Percentiles rank a stretch among this genome's conserved stretches.
These are phyloP conservation scores for Tetrahymena borealis DNA, from an alignment of 73 alveolate genomes.

Conservation along the genomic window DNA sequence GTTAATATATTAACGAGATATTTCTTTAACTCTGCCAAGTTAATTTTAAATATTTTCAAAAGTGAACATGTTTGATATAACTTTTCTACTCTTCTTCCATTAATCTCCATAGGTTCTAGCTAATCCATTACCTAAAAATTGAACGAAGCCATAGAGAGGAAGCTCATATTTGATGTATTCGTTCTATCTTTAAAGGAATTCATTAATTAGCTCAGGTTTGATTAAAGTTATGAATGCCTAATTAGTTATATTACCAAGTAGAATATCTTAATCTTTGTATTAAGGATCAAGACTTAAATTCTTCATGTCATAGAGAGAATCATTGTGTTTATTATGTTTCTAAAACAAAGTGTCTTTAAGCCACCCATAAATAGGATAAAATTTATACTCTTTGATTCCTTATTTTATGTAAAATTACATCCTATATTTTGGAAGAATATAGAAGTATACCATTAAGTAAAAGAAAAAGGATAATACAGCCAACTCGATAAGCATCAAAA, in stretches of 20 bases:
- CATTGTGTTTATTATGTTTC: not conserved
- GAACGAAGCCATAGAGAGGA: not conserved
- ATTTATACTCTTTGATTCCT: not conserved
- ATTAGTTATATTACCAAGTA: not conserved
- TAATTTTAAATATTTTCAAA: not conserved
- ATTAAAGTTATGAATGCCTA: not conserved
- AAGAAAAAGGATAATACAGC: not conserved
- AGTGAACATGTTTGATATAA: not conserved
- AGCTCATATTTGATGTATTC: not conserved
- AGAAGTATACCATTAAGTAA: not conserved
- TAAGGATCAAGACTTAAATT: not conserved
- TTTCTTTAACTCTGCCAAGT: not conserved
- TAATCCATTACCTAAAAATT: not conserved
- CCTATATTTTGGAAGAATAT: not conserved
- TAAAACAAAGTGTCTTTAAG: not conserved
- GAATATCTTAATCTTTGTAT: not conserved
- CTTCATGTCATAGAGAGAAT: not conserved
- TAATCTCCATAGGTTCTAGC: not conserved
- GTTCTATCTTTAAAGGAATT: not conserved
- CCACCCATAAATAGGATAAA: not conserved
- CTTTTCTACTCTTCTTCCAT: not conserved
- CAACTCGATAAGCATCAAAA: not conserved
- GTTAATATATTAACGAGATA: not conserved
- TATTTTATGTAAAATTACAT: not conserved
- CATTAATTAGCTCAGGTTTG: not conserved